Conservation (phyloP, 208 protist species). For the Trypanosoma theileri region DNA sequence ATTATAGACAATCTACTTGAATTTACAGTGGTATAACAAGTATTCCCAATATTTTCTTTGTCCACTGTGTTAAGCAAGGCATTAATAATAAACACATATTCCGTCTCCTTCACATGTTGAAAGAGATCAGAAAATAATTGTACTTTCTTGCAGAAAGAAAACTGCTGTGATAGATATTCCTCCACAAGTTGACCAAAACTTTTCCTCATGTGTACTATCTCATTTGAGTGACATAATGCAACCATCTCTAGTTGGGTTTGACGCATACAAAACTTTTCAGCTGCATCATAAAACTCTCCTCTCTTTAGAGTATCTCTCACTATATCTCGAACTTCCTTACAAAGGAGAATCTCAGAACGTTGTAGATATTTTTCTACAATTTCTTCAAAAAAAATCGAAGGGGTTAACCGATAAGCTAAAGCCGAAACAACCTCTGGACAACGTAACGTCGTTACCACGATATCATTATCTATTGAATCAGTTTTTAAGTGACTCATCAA, state of each 20-base stretch:
- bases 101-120: neutral
- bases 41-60: neutral
- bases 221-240: neutral
- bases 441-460: neutral
- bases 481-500: neutral
- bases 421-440: conserved; percentile 22
- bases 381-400: conserved; percentile 11
- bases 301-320: conserved; percentile 8
- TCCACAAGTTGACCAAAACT: neutral
- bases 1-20: neutral
- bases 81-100: conserved; percentile 10
- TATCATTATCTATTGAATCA: neutral
- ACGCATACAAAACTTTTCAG: conserved; percentile 12
- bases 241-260: conserved; percentile 18
- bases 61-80: neutral
- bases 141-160: neutral
- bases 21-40: neutral
- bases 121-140: conserved; percentile 17
- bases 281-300: conserved; percentile 16
- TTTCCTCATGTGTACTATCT: neutral
- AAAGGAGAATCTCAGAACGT: neutral
- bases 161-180: conserved; percentile 9
- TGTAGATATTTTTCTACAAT: conserved; percentile 21
- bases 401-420: conserved; percentile 12
- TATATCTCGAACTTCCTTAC: conserved; percentile 6